Evolutionary conservation across 257 asterid genomes (phyloP), one percentile per base, ranked within the genome.

Genomic region (Salvia splendens): DNA sequence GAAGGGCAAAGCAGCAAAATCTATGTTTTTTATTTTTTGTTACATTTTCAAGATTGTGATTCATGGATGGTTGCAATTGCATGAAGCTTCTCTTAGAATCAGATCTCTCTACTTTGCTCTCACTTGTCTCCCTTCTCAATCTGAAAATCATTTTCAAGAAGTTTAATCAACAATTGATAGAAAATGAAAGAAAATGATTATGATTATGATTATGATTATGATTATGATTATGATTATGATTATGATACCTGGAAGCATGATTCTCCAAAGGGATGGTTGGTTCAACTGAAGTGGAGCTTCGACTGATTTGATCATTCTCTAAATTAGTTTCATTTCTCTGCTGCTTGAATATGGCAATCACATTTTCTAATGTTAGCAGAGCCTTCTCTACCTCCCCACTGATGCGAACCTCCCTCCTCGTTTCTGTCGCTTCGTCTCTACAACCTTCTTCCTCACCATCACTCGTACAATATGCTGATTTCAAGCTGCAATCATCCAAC

Each of bases 311-410:
- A 73, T 70, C 61, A 61, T 61, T 72, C 80, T 46, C 43, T 63
- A 12, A 42, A 11, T 12, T 43, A 5, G 4, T 11, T 6, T 40
- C 68, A 15, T 51, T 63, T 20, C 74, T 65, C 57, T 72, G 52
- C 70, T 76, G 83, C 59, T 82, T 84, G 24, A 82, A 41, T 33
- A 87, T 62, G 32, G 82, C 68, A 48, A 85, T 87, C 15, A 73
- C 82, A 78, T 73, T 83, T 30, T 81, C 89, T 72, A 91, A 60
- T 65, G 84, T 87, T 54, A 53, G 77, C 76, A 91, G 71, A 77
- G 98, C 86, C 73, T 55, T 64, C 72, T 74, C 68, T 15, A 83
- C 84, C 73, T 61, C 60, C 0, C 79, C 60, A 32, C 84, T 72
- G 55, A 77, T 65, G 14, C 14, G 49, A 41, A 73, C 47, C 51